Evolutionary conservation across 2,329 filamentous ascomycete species (phyloP), one percentile per base, ranked within the genome.

Genomic region (Tolypocladium guangdongense): DNA sequence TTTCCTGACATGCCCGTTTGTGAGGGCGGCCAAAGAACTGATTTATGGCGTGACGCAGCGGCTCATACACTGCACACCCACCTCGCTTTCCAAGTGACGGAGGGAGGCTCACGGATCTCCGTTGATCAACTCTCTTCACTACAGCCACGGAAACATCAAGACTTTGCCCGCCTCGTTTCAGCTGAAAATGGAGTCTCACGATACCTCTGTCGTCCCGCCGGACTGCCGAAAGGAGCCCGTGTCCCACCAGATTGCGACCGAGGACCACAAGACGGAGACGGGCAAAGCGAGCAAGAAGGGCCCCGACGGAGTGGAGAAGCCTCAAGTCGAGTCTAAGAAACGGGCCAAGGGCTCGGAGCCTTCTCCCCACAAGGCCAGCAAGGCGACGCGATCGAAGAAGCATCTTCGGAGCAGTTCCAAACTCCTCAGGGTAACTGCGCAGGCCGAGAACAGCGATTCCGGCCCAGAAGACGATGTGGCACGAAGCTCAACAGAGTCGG

Each of bases 141-240:
- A 10, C 16, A 11, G 41, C 41, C 16, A n/a, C 24, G 14, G 22
- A 45, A 14, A n/a, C 16, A 32, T 32, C 24, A 5, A 7, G 39
- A 30, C 12, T 4, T 18, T 46, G 4, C 43, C 27, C 43, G 20
- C 27, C 24, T n/a, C 43, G 27, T 11, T 47, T 8, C 4, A 10
- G 10, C 14, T 36, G 35, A 12, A 32, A 33, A 64, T 64, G 62
- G 62, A 58, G 36, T 52, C 56, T 4, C 54, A 55, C 14, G 56
- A 59, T 47, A 49, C 51, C 36, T 52, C 59, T 6, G 51, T 54
- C 16, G 49, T 56, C 45, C 55, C 59, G 11, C 53, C 56, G 18
- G 62, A 63, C 38, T 54, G 55, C 38, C 61, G 56, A 47, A 55
- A 54, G 24, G 54, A 59, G 32, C 20, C 22, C 10, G 50, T 8